A percentile compares a stretch with the other conserved stretches of the same genome.
Evolutionary conservation across 208 protist species (phyloP).

Genomic region (Trichomonas tenax): DNA sequence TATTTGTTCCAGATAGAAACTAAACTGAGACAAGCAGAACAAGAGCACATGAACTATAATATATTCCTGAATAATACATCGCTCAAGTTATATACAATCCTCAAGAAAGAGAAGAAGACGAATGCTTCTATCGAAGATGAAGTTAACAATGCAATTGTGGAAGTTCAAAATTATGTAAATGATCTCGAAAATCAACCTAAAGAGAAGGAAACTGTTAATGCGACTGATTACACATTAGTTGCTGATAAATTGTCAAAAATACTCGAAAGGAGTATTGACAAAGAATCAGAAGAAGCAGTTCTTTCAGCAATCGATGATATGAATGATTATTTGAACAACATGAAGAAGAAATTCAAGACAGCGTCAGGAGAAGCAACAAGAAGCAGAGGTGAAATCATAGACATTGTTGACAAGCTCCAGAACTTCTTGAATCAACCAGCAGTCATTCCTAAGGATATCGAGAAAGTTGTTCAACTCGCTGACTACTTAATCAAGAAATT

Average conservation of each 20-base stretch:
- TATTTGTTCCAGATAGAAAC: background rate
- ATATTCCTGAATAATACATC: background rate
- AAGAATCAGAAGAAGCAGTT: background rate
- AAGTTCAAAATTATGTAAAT: background rate
- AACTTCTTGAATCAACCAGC: background rate
- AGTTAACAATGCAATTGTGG: background rate
- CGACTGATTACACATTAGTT: background rate
- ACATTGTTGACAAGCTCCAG: background rate
- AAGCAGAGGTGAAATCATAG: background rate
- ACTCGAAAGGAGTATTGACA: background rate
- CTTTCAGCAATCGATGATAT: background rate
- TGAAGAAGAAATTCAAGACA: background rate
- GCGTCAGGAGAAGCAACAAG: background rate
- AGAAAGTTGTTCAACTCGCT: background rate
- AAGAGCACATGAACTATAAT: background rate
- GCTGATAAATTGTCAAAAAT: background rate
- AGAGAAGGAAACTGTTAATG: background rate
- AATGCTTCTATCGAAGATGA: background rate
- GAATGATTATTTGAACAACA: background rate
- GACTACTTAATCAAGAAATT: background rate
- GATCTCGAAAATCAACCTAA: background rate
- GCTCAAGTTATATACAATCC: background rate
- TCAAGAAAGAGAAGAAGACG: background rate
- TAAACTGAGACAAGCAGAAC: background rate
- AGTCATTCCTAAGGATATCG: background rate